A percentile compares a stretch with the other conserved stretches of the same genome.
These are phyloP conservation scores for Taiozyma sp. DNA, from an alignment of 1,139 yeast species.

Conservation along the genomic window DNA sequence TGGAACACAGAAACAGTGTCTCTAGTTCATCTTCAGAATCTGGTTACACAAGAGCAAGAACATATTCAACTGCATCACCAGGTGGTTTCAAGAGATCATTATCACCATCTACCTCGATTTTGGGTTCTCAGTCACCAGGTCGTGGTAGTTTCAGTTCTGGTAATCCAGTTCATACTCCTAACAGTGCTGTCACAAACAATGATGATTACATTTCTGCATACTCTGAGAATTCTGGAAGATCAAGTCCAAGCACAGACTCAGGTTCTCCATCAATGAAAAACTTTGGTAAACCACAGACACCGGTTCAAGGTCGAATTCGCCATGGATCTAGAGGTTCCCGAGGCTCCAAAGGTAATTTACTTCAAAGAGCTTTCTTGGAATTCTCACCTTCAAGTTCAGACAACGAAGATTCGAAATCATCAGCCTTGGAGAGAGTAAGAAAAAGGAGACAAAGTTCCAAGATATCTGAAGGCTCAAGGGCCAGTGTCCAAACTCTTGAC, in stretches of 20 bases:
- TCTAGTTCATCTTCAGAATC: conserved; percentile 32
- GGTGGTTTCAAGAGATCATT: conserved; percentile 22
- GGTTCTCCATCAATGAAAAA: conserved; percentile 21
- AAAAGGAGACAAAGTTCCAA: conserved; percentile 50
- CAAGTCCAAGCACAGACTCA: conserved; percentile 27
- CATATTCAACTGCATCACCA: conserved; percentile 23
- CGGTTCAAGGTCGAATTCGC: conserved; percentile 9
- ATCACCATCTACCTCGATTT: conserved; percentile 29
- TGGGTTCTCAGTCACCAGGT: conserved; percentile 20
- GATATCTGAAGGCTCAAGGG: conserved; percentile 27
- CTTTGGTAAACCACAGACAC: conserved; percentile 15
- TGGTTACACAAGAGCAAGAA: conserved; percentile 24
- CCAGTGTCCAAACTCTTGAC: conserved; percentile 37
- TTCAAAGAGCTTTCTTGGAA: conserved; percentile 34
- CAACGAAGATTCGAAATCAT: conserved; percentile 51
- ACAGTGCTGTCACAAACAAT: conserved; percentile 26
- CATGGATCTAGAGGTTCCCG: conserved; percentile 15
- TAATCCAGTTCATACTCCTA: conserved; percentile 25
- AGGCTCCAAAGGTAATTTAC: conserved; percentile 17
- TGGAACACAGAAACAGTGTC: conserved; percentile 28
- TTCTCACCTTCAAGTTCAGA: conserved; percentile 67
- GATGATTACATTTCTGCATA: conserved; percentile 31
- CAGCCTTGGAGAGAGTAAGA: conserved; percentile 51
- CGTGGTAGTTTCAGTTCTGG: conserved; percentile 15
- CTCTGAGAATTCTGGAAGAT: conserved; percentile 27